phyloP scores from a whole-genome alignment of 108 stramenopile species.

The Mediolabrus comicus region DNA sequence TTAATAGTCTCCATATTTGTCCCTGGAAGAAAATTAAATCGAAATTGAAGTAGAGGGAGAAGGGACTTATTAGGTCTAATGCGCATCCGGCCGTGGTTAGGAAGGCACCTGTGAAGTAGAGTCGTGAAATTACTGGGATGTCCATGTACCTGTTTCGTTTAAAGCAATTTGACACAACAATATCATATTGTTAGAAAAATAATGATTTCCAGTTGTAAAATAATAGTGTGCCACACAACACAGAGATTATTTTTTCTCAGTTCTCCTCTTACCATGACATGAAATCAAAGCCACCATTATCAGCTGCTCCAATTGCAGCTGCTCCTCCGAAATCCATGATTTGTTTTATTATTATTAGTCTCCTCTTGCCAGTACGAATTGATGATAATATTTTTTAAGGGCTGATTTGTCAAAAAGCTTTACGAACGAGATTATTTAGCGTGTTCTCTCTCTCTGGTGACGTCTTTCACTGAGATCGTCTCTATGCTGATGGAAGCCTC shows the following conservation, averaged over 20 bases:
- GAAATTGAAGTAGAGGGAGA: constrained; percentile 93
- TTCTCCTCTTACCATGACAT: constrained; percentile 76
- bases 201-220: no score
- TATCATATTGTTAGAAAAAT: neutral
- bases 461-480: no score
- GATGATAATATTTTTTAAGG: neutral
- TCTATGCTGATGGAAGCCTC: no score
- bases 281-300: constrained; percentile 57
- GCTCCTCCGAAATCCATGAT: constrained; percentile 56
- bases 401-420: neutral
- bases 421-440: no score
- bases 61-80: constrained; percentile 87
- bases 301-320: constrained; percentile 39
- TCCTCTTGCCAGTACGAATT: no score
- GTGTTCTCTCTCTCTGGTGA: no score
- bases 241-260: no score
- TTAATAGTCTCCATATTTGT: constrained; percentile 95
- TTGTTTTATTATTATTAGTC: neutral
- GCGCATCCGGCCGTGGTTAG: constrained; percentile 93
- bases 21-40: constrained; percentile 84
- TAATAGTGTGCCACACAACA: no score
- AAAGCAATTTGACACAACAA: neutral
- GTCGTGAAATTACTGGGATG: constrained; percentile 89
- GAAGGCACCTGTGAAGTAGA: constrained; percentile 96
- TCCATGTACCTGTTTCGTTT: constrained; percentile 90